Conservation (phyloP, 164 flowering plant species). For the Malania oleifera region DNA sequence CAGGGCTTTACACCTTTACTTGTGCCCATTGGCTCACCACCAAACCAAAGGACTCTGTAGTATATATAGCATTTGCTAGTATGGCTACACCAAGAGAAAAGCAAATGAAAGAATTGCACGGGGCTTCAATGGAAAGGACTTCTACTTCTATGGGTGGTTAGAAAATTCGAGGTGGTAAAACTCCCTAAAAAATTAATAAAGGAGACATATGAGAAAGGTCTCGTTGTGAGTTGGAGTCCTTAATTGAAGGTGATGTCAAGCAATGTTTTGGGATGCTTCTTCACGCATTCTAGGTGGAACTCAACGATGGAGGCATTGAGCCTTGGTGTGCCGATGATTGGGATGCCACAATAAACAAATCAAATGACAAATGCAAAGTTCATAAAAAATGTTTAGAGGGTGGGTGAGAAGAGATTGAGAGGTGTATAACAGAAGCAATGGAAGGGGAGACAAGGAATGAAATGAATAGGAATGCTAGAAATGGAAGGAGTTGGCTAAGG, state of each 20-base stretch:
- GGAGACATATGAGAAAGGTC: not conserved
- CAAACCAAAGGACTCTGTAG: slow-evolving; percentile 21
- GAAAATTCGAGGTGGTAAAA: slow-evolving; percentile 14
- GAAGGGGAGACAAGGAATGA: slow-evolving; percentile 19
- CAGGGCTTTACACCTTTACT: too few species aligned
- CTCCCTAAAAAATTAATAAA: slow-evolving; percentile 12
- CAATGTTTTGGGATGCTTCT: slow-evolving; percentile 24
- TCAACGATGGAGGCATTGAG: slow-evolving; percentile 31
- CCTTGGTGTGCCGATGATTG: slow-evolving; percentile 32
- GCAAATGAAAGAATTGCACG: slow-evolving; percentile 27
- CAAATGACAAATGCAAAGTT: slow-evolving; percentile 27
- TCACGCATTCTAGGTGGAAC: slow-evolving; percentile 33
- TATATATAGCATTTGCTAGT: slow-evolving; percentile 31
- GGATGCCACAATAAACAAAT: slow-evolving; percentile 39
- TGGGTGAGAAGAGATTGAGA: slow-evolving; percentile 26
- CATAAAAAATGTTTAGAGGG: slow-evolving; percentile 28
- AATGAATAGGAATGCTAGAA: slow-evolving; percentile 21
- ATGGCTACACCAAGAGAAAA: slow-evolving; percentile 10
- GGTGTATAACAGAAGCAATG: slow-evolving; percentile 25
- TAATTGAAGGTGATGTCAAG: slow-evolving; percentile 23
- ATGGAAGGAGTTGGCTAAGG: slow-evolving; percentile 17
- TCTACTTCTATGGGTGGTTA: slow-evolving; percentile 26
- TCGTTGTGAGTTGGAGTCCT: slow-evolving; percentile 22
- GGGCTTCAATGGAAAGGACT: slow-evolving; percentile 13
- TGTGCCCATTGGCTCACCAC: slow-evolving; percentile 19